These are phyloP conservation scores for Vitis hybrid DNA, from an alignment of 177 flowering plant genomes.

Conservation along the genomic window DNA sequence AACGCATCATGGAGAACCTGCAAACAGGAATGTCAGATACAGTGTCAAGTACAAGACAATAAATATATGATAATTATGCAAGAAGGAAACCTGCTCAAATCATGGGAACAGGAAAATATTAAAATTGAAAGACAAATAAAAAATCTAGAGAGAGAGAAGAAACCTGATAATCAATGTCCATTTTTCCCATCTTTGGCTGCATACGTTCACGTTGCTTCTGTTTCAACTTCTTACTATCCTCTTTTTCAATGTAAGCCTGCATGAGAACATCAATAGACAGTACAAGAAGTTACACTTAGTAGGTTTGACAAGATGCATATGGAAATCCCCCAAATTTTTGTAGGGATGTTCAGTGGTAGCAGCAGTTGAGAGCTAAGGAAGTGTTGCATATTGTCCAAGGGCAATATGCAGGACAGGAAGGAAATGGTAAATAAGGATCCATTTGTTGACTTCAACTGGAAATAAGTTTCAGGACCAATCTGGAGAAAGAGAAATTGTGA, in stretches of 20 bases:
- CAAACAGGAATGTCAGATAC: slow-evolving; percentile 13
- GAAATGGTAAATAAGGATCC: no score
- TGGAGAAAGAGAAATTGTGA: no score
- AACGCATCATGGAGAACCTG: slow-evolving; percentile 99
- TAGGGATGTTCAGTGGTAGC: no score
- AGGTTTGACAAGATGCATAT: not conserved
- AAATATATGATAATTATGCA: not conserved
- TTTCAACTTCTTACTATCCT: slow-evolving; percentile 93
- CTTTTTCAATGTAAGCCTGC: slow-evolving; percentile 98
- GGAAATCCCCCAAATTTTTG: no score
- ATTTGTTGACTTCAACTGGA: no score
- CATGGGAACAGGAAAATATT: not conserved
- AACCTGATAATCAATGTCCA: slow-evolving; percentile 99
- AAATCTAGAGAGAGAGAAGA: not conserved
- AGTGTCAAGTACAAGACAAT: not conserved
- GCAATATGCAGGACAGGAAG: no score
- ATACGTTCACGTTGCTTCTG: slow-evolving; percentile 99
- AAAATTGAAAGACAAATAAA: not conserved
- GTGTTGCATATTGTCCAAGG: no score
- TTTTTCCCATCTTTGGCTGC: slow-evolving; percentile 99
- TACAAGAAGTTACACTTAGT: not conserved
- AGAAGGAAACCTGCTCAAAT: not conserved
- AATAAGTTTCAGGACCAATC: no score
- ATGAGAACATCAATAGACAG: slow-evolving; percentile 6
- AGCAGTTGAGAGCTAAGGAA: no score